These are phyloP conservation scores for Venturia carpophila DNA, from an alignment of 2,329 filamentous ascomycete species.

Conservation along the genomic window DNA sequence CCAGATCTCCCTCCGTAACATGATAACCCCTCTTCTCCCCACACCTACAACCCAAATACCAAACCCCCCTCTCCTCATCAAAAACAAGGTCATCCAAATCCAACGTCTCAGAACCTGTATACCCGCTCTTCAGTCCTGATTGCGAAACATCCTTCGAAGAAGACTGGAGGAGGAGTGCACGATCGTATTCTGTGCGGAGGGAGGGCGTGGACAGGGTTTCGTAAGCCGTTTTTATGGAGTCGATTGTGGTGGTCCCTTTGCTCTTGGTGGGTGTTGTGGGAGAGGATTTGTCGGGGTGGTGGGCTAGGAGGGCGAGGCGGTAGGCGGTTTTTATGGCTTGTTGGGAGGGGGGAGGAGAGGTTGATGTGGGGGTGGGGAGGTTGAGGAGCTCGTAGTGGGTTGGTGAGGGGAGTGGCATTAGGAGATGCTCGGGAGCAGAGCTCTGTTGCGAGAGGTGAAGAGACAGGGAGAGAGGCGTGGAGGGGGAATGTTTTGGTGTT, in stretches of 20 bases:
- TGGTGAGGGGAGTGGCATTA: constrained; percentile 2
- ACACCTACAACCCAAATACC: constrained; percentile 50
- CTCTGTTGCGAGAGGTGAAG: background rate
- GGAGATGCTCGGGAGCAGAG: constrained; percentile 7
- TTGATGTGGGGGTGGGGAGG: constrained; percentile 25
- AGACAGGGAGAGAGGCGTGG: too few relatives aligned
- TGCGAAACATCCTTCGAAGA: constrained; percentile 18
- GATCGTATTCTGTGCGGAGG: constrained; percentile 43
- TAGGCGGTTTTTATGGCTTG: constrained; percentile 45
- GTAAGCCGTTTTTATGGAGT: constrained; percentile 53
- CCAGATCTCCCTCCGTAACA: constrained; percentile 48
- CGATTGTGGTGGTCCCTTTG: constrained; percentile 37
- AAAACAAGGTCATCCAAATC: constrained; percentile 49
- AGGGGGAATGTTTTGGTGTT: too few relatives aligned
- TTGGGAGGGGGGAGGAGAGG: constrained; percentile 25
- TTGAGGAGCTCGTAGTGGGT: constrained; percentile 35
- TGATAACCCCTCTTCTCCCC: constrained; percentile 50
- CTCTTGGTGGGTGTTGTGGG: background rate
- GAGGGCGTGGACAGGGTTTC: constrained; percentile 42
- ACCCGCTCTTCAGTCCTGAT: constrained; percentile 19
- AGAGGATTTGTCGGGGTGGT: constrained; percentile 51
- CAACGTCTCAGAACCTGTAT: constrained; percentile 46
- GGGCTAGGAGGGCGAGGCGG: constrained; percentile 46
- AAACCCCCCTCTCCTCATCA: constrained; percentile 26
- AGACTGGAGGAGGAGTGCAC: constrained; percentile 26